phyloP scores from a whole-genome alignment of 495 filamentous ascomycete genomes.

The Aspergillus baeticus region DNA sequence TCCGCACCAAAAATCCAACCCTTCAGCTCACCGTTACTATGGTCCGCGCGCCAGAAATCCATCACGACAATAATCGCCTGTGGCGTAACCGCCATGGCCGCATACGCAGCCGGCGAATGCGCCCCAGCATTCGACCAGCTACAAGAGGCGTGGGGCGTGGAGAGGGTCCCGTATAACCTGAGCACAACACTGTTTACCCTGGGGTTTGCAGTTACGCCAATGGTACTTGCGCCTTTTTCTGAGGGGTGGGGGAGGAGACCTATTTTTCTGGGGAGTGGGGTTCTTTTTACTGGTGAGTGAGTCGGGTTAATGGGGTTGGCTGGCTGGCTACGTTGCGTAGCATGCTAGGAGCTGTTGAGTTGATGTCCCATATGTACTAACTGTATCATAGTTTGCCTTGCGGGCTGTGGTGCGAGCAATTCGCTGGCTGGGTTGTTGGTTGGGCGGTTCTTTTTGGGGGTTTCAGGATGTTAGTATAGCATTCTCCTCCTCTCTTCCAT shows the following conservation, averaged over 20 bases:
- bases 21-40: constrained; percentile 57
- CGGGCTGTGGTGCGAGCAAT: constrained; percentile 70
- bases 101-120: constrained; percentile 74
- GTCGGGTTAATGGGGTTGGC: no score
- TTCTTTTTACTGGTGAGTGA: constrained; percentile 58
- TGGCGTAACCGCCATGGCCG: constrained; percentile 67
- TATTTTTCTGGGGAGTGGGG: constrained; percentile 53
- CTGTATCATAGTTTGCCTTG: constrained; percentile 55
- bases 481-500: no score
- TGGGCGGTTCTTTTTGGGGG: constrained; percentile 72
- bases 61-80: constrained; percentile 65
- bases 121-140: constrained; percentile 60
- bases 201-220: constrained; percentile 76
- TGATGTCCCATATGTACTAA: background rate
- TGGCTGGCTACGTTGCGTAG: no score
- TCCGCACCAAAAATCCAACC: no score
- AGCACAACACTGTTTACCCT: constrained; percentile 76
- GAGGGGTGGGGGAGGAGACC: constrained; percentile 75
- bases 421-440: constrained; percentile 72
- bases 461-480: constrained; percentile 60
- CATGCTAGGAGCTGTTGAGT: no score
- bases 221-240: constrained; percentile 79
- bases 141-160: constrained; percentile 53
- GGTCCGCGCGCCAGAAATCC: constrained; percentile 60
- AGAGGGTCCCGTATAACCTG: constrained; percentile 56